Evolutionary conservation across 208 protist genomes (phyloP).

Genomic region (Acanthamoeba sp.): DNA sequence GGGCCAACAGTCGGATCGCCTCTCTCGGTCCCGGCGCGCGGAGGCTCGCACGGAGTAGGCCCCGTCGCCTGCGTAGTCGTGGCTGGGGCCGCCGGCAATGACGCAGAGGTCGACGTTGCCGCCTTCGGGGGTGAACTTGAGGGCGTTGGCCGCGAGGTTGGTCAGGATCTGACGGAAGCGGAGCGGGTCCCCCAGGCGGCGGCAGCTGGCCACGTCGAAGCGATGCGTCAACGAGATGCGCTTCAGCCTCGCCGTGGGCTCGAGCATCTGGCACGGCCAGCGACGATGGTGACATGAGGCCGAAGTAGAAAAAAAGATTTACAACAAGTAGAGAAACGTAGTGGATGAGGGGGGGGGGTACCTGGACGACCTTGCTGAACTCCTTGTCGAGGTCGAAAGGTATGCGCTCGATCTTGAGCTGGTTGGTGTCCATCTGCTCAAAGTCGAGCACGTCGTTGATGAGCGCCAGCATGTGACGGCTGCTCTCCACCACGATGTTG

Average conservation of each 20-base stretch:
- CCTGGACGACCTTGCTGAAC: not conserved
- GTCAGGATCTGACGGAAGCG: constrained; percentile 82
- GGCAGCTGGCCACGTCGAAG: not conserved
- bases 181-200: not conserved
- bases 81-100: not conserved
- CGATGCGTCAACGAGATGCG: not conserved
- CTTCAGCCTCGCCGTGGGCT: not conserved
- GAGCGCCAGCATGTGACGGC: constrained; percentile 7
- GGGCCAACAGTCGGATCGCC: not conserved
- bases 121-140: constrained; percentile 79
- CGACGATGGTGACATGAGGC: no score
- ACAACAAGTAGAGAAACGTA: not conserved
- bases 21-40: not conserved
- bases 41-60: no score
- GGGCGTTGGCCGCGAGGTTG: constrained; percentile 84
- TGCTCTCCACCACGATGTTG: constrained; percentile 8
- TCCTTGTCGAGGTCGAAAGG: not conserved
- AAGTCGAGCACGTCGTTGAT: constrained; percentile 65
- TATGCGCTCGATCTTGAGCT: not conserved
- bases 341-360: not conserved
- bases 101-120: not conserved
- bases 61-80: not conserved
- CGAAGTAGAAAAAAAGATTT: no score
- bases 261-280: not conserved
- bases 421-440: not conserved